A percentile compares a stretch with the other conserved stretches of the same genome.
Conservation (phyloP, 176 grass and related monocot genomes). For the Aechmea fasciata region DNA sequence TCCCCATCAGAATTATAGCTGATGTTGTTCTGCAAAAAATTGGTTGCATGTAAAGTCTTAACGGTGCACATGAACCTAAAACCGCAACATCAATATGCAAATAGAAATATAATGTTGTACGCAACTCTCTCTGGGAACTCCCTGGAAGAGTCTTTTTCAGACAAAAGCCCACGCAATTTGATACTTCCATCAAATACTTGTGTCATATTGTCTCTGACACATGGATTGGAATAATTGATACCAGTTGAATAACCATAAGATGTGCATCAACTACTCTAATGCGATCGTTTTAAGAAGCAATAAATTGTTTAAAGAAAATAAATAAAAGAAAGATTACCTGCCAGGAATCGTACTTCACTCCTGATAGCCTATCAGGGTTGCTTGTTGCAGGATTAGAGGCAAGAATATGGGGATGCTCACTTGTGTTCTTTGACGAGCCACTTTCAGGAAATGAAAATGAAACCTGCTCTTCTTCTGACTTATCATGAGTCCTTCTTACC, state of each 20-base stretch:
- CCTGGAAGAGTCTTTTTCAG: too few relatives aligned
- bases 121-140: too few relatives aligned
- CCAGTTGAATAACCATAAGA: too few relatives aligned
- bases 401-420: background rate
- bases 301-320: too few relatives aligned
- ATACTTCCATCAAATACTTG: too few relatives aligned
- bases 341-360: constrained; percentile 2
- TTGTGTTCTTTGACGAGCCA: background rate
- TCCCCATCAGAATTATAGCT: background rate
- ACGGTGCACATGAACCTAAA: background rate
- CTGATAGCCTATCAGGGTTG: constrained; percentile 8
- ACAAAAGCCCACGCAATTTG: too few relatives aligned
- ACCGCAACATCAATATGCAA: background rate
- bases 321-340: constrained; percentile 1
- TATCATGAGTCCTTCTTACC: constrained; percentile 1
- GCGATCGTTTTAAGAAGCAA: too few relatives aligned
- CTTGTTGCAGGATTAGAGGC: constrained; percentile 1
- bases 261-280: too few relatives aligned
- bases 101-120: too few relatives aligned
- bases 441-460: background rate
- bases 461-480: constrained; percentile 20
- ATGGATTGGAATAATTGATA: too few relatives aligned
- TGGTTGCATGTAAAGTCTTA: background rate
- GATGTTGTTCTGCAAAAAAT: constrained; percentile 2
- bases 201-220: too few relatives aligned